Base-by-base conservation (phyloP, 305 asterid species). In the Fraxinus nigra region DNA sequence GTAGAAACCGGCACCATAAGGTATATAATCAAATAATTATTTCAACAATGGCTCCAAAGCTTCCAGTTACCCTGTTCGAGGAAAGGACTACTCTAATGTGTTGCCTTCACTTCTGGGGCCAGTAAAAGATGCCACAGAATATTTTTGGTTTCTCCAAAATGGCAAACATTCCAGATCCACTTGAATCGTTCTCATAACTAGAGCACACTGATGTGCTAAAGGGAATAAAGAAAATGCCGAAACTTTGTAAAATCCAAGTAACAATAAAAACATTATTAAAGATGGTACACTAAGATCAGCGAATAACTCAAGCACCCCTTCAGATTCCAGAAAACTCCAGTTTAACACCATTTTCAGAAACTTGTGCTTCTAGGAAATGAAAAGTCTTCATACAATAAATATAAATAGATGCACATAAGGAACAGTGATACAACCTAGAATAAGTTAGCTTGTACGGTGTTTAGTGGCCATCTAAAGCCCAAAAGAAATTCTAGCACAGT, bases 91-190 rank as follows among this genome's bases (percentile, higher is more conserved):
- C 32, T 16, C 78, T 67, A 79, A 43, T 22, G 22, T 63, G 77
- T 20, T 74, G 76, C 56, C 59, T 65, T 79, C 30, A 54, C 82
- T n/a, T 79, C 51, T 9, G 79, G 37, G 81, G 74, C 79, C 79
- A 69, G 76, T 72, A 38, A 43, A 34, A 76, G 78, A 59, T 16
- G 78, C 43, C 75, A 48, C 56, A 43, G 30, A 1, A 10, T 32
- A 35, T 11, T 43, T 48, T 69, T 48, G 46, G 13, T 20, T 77
- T 61, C 26, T 43, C 26, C 43, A 30, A 65, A 85, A 70, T 13
- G 78, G 80, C 32, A 78, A 38, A 33, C 38, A 5, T 65, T 26
- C 35, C 73, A 1, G 37, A 65, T n/a, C 34, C 69, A 33, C 34
- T 30, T 78, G 33, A 32, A 59, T 79, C 32, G 59, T 38, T 72